Conservation (phyloP, 306 rosid species). For the Quercus glauca region DNA sequence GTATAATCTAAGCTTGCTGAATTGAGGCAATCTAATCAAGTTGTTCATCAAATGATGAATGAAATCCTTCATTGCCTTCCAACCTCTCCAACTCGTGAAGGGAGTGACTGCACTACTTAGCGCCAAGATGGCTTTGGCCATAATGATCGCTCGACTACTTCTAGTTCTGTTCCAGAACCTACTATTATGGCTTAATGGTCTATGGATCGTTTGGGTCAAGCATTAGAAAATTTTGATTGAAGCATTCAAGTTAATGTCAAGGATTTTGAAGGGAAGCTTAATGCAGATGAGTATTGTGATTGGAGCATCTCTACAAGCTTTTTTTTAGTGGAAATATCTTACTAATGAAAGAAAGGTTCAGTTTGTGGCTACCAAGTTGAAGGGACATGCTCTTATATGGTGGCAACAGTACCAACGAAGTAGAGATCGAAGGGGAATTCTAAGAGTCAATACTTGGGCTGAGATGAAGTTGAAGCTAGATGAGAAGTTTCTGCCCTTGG, state of each 20-base stretch:
- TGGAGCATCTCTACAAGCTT: background rate
- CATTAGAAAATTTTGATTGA: background rate
- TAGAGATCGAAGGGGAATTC: background rate
- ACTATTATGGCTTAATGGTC: background rate
- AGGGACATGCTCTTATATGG: background rate
- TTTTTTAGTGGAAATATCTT: background rate
- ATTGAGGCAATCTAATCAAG: background rate
- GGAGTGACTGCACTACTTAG: background rate
- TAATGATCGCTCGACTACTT: background rate
- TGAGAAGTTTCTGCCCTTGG: background rate
- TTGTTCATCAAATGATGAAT: background rate
- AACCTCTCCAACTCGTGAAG: background rate
- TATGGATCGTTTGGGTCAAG: background rate
- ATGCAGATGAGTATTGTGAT: background rate
- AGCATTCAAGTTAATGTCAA: background rate
- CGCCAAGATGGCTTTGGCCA: no score
- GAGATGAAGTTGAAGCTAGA: background rate
- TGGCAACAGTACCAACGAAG: background rate
- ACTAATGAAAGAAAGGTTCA: background rate
- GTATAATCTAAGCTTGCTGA: background rate
- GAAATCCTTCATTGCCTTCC: background rate
- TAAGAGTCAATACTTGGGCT: background rate
- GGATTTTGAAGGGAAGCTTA: background rate
- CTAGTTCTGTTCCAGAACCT: background rate
- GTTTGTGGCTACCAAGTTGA: background rate